Evolutionary conservation across 2,329 filamentous ascomycete species (phyloP), one percentile per base, ranked within the genome.

Genomic region (Endothia cerciana): DNA sequence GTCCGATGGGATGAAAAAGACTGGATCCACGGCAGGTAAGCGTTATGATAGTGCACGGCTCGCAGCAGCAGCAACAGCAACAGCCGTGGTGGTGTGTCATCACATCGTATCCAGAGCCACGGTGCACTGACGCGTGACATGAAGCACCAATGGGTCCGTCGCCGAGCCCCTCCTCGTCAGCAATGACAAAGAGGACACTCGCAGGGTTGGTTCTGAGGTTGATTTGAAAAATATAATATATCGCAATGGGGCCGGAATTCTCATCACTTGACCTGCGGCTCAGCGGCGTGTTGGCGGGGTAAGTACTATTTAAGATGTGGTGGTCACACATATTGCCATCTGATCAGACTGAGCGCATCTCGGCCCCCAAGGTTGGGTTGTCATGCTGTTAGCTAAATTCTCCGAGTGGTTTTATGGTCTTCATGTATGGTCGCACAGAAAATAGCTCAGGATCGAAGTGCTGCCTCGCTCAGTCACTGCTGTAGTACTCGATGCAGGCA

Each of bases 31-130:
- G 51, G 30, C 15, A 36, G 51, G 30, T 22, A 38, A 25, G 51
- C 43, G 58, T 33, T 63, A 8, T 65, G 60, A 63, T 55, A 30
- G 64, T 59, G 28, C 36, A 63, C 64, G 55, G 60, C 55, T 55
- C 25, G 60, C 45, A 66, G 64, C 64, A 66, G 17, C 25, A 36
- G 56, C 25, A 41, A 45, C 13, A 36, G 56, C 25, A 41, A 45
- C 28, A 17, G 38, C 56, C 22, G 15, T 38, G 30, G 25, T 62
- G 17, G 19, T 61, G 58, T 33, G 62, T 45, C 49, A 33, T 33
- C 53, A 36, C 62, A 33, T 64, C 43, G 38, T 64, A 58, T 36
- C 40, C 7, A 53, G 33, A 61, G 51, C 47, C 58, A 58, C 58
- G 58, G 38, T 60, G 51, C 28, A 60, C 58, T 40, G 43, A 55